Evolutionary conservation across 176 grass and related monocot genomes (phyloP).

Genomic region (barley (Hordeum vulgare)): DNA sequence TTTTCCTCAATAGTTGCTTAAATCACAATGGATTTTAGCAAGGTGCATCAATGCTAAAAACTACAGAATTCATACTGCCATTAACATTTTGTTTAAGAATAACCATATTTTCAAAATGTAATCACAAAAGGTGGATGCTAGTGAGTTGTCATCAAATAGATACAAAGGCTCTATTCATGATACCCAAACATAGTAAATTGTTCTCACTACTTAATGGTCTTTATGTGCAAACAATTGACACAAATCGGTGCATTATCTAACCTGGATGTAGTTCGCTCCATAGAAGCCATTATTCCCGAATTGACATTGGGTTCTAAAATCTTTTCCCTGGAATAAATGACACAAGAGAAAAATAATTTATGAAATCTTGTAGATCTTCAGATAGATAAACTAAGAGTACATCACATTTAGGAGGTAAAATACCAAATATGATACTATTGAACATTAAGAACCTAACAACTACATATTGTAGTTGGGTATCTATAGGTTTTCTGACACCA

Average conservation of each 20-base stretch:
- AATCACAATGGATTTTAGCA: background rate
- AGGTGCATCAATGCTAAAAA: background rate
- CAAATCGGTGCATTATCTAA: background rate
- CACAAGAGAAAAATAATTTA: constrained; percentile 11
- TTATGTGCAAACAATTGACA: background rate
- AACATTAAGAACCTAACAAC: background rate
- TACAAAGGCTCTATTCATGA: background rate
- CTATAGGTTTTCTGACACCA: background rate
- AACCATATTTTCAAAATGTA: background rate
- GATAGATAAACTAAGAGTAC: background rate
- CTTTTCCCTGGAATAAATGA: constrained; percentile 49
- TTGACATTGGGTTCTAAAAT: constrained; percentile 64
- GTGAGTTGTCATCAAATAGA: background rate
- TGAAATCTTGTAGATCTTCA: background rate
- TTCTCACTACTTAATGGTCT: background rate
- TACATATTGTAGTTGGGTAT: background rate
- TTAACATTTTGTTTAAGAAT: background rate
- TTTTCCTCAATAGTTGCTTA: background rate
- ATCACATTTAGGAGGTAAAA: background rate
- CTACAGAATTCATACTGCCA: background rate
- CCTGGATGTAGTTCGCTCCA: constrained; percentile 88
- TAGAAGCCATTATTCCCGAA: constrained; percentile 49
- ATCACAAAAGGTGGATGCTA: background rate
- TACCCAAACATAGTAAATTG: background rate
- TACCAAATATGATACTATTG: background rate